Conservation (phyloP, 2,329 filamentous ascomycete species). For the Aspergillus eucalypticola region DNA sequence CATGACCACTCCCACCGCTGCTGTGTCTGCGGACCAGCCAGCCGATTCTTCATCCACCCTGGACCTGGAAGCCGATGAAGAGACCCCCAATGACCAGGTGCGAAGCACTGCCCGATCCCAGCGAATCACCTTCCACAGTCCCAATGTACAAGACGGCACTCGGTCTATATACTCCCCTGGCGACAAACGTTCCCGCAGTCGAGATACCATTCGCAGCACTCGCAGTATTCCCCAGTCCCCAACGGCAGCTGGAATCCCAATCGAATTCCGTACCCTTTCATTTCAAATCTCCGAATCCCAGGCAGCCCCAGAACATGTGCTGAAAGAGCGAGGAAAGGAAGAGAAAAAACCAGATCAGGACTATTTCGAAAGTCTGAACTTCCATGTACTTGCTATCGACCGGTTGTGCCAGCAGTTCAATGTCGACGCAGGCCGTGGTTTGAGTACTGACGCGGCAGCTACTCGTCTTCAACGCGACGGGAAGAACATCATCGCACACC, state of each 20-base stretch:
- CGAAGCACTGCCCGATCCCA: background rate
- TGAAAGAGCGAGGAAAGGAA: conserved; percentile 18
- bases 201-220: conserved; percentile 12
- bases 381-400: conserved; percentile 62
- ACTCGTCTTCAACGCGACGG: conserved; percentile 64
- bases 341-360: conserved; percentile 42
- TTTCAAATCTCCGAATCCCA: conserved; percentile 43
- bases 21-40: background rate
- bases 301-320: conserved; percentile 28
- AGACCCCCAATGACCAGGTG: background rate
- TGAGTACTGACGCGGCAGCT: conserved; percentile 60
- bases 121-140: background rate
- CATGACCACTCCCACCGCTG: background rate
- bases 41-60: background rate
- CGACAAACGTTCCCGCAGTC: conserved; percentile 14
- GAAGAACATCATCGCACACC: conserved; percentile 66
- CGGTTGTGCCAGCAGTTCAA: conserved; percentile 63
- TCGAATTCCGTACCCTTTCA: conserved; percentile 43
- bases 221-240: conserved; percentile 2
- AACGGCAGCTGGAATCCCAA: conserved; percentile 30
- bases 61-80: background rate
- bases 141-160: background rate
- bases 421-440: conserved; percentile 58
- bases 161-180: conserved; percentile 1
- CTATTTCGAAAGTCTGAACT: conserved; percentile 64